Evolutionary conservation across 768 basidiomycete species (phyloP).

Genomic region (Pisolithus tinctorius): DNA sequence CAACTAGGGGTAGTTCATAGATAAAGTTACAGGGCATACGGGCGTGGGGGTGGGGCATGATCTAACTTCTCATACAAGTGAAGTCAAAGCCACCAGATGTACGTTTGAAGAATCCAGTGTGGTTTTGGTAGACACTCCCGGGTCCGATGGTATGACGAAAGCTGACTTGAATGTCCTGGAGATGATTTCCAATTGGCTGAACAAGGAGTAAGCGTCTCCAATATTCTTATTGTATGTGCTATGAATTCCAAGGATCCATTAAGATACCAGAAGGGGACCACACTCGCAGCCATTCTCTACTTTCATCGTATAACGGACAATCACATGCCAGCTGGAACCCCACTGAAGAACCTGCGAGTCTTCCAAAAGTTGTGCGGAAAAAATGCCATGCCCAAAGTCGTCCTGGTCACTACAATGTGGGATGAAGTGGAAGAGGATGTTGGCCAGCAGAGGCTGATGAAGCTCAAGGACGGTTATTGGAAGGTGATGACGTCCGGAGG

Average conservation of each 20-base stretch:
- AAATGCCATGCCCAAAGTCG: constrained; percentile 23
- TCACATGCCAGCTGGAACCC: constrained; percentile 25
- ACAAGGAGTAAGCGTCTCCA: neutral
- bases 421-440: constrained; percentile 11
- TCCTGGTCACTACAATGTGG: constrained; percentile 18
- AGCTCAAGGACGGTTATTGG: constrained; percentile 1
- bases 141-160: constrained; percentile 15
- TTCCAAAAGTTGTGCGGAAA: constrained; percentile 25
- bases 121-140: constrained; percentile 20
- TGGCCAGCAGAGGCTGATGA: constrained; percentile 12
- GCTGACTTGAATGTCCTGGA: constrained; percentile 9
- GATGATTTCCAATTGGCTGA: constrained; percentile 15
- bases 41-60: constrained; percentile 3
- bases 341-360: constrained; percentile 27
- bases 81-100: constrained; percentile 3
- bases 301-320: constrained; percentile 35
- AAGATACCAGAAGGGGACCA: constrained; percentile 5
- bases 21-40: neutral
- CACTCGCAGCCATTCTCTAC: constrained; percentile 31
- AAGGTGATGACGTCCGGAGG: constrained; percentile 5
- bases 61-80: constrained; percentile 6
- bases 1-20: constrained; percentile 8
- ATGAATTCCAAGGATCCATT: neutral
- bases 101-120: constrained; percentile 1
- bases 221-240: neutral